Base-by-base conservation (phyloP, 148 eudicot species). In the Vaccinium corymbosum region DNA sequence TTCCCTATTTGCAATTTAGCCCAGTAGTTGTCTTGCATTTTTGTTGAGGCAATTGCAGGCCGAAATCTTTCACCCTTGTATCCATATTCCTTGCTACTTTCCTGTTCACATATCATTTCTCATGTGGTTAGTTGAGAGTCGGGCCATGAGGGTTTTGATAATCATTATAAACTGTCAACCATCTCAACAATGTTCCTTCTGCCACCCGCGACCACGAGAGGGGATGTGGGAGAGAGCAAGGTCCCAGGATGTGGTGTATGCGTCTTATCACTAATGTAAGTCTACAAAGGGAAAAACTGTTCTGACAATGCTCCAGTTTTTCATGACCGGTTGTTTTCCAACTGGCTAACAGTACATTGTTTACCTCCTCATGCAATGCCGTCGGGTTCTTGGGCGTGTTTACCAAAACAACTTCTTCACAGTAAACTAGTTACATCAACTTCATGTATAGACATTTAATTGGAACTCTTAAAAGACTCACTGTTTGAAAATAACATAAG, bases 21-120 rank as follows among this genome's bases (percentile, higher is more conserved):
- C 76, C 20, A 19, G 13, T 20, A 29, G 66, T 55, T 53, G 10
- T 55, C 49, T 79, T 79, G 81, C 81, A 79, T 79, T 56, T 77
- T 78, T 29, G 8, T 15, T 78, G 68, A 32, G 17, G 81, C 68
- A 29, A 32, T 32, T 56, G 42, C 70, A 29, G 66, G 25, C 14
- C 70, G 9, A 55, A 56, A 20, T 56, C 68, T 56, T 57, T 57
- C 25, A 22, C 32, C 56, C 19, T 16, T 51, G 14, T 19, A 19
- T 3, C 8, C 62, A 79, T 55, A 50, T 55, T 17, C 7, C 49
- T 29, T 32, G 81, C 50, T 32, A 56, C 61, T 76, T 55, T 79
- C 22, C 14, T 32, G 64, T 56, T 55, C 68, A 55, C n/a, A 7
- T 55, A 53, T 53, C 15, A 1, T 49, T 42, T 49, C 7, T 77